phyloP scores from a whole-genome alignment of 192 early-diverging fungal genomes.

The Entomortierella parvispora region DNA sequence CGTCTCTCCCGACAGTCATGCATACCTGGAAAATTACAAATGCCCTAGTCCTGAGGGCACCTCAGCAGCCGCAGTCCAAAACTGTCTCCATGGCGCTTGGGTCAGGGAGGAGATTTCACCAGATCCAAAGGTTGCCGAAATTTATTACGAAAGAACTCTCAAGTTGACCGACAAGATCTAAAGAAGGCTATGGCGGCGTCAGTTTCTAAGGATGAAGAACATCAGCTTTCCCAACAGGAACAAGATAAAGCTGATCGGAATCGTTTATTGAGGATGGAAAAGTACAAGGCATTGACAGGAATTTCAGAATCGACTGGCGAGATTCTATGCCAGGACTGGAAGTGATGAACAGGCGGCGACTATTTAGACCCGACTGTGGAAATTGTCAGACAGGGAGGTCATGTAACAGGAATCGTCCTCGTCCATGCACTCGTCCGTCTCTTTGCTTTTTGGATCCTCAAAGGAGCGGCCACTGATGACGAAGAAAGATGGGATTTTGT shows the following conservation, averaged over 20 bases:
- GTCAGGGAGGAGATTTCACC: slow-evolving; percentile 60
- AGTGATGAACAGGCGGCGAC: slow-evolving; percentile 39
- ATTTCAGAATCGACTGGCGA: slow-evolving; percentile 45
- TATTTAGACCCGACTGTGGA: slow-evolving; percentile 44
- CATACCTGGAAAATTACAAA: slow-evolving; percentile 64
- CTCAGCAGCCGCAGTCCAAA: slow-evolving; percentile 39
- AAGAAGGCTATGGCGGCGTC: too few species aligned
- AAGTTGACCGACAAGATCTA: slow-evolving; percentile 43
- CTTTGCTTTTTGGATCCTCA: not conserved
- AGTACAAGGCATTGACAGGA: slow-evolving; percentile 43
- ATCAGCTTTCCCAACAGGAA: too few species aligned
- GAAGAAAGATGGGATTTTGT: slow-evolving; percentile 20
- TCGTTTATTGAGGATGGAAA: slow-evolving; percentile 39
- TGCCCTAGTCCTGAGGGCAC: slow-evolving; percentile 55
- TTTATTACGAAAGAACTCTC: slow-evolving; percentile 53
- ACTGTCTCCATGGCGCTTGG: slow-evolving; percentile 65
- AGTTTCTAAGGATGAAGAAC: too few species aligned
- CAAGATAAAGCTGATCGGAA: slow-evolving; percentile 9
- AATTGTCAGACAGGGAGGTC: slow-evolving; percentile 14
- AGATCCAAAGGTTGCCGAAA: slow-evolving; percentile 55
- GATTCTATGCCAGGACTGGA: slow-evolving; percentile 52
- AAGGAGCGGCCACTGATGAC: slow-evolving; percentile 23
- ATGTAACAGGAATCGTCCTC: not conserved
- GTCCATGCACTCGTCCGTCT: not conserved
- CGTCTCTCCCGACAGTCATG: slow-evolving; percentile 56